Base-by-base conservation (phyloP, 2,329 filamentous ascomycete genomes). In the Dichotomopilus funicola region DNA sequence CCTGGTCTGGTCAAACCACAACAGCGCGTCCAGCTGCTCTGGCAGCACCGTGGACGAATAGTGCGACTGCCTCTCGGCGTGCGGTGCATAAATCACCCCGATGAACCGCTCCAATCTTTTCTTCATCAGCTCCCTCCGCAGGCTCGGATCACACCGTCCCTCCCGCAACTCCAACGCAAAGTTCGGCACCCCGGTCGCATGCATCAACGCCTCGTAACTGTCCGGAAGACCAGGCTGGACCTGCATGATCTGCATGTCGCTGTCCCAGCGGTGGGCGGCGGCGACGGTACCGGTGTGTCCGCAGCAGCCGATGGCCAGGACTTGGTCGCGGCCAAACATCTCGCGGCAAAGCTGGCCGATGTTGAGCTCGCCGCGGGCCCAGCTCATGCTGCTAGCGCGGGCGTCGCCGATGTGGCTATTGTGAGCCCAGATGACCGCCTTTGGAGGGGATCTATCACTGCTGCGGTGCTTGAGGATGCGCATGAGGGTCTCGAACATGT, bases 381-480 rank as follows among this genome's bases (percentile, higher is more conserved):
- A 66, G 8, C 75, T 73, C 76, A 78, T 78, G 53, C 71, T 73
- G 5, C 76, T 79, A 37, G 71, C 73, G 12, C 77, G 70, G n/a
- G 77, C 77, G 60, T 80, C 78, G n/a, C 77, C 78, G 9, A 78
- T 64, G 49, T 80, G 78, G 49, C 72, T 76, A 56, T 78, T 79
- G 59, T 79, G 77, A 33, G 78, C 77, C 77, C 77, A 81, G 9
- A 80, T 73, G 4, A 80, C 71, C 0, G 74, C 76, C 56, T 78
- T 79, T 9, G 66, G 66, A 1, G 67, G 49, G 1, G 67, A 47
- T 64, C 1, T 64, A 51, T 36, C 35, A 10, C 41, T 46, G 1
- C 68, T 67, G 37, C 72, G 72, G 53, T 71, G 67, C 53, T 73
- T 68, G 19, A 79, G 64, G 1, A 79, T 61, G 1, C 77, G 72